Base-by-base conservation (phyloP, 1,284 basidiomycete genomes). In the Schizophyllum commune region DNA sequence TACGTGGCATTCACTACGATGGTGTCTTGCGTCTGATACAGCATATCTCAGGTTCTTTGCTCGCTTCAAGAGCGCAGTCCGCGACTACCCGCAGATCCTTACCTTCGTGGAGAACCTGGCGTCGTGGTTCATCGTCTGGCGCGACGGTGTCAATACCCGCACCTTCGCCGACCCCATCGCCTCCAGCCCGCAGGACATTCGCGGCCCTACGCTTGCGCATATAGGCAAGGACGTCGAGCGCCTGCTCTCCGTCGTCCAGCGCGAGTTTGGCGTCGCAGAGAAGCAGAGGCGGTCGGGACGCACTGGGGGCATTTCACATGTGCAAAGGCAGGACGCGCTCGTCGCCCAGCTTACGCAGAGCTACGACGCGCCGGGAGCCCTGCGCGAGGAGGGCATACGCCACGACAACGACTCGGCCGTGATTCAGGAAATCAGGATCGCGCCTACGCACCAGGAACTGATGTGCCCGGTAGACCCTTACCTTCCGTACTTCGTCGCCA, bases 321-420 rank as follows among this genome's bases (percentile, higher is more conserved):
- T 60, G 58, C n/a, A 52, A 64, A 60, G 34, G 32, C 70, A 64
- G 56, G 76, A 74, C 54, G 74, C 68, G 4, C 61, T 78, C n/a
- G 62, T 76, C 2, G 73, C 75, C 21, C 74, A 76, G 4, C 70
- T 83, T 9, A 66, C 68, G 15, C 73, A 73, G 54, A 73, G 68
- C 52, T 85, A 83, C 64, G 80, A 83, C 57, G n/a, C 58, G 53
- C 53, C 53, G 53, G 53, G 53, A 9, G 19, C 9, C 2, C 19
- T 55, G 53, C 53, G 53, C 19, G 53, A 55, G 19, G 74, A 73
- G 0, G 87, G 85, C 3, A 78, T 80, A 0, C 76, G 87, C 2
- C 86, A 90, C 63, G 81, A 89, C 65, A 90, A 91, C 61, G 88
- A 91, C 66, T 74, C 72, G 33, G 68, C 73, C 17, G 75, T 82